Percentiles rank a stretch among this genome's conserved stretches.
phyloP scores from a whole-genome alignment of 1,284 basidiomycete species.

The Kalmanozyma brasiliensis region DNA sequence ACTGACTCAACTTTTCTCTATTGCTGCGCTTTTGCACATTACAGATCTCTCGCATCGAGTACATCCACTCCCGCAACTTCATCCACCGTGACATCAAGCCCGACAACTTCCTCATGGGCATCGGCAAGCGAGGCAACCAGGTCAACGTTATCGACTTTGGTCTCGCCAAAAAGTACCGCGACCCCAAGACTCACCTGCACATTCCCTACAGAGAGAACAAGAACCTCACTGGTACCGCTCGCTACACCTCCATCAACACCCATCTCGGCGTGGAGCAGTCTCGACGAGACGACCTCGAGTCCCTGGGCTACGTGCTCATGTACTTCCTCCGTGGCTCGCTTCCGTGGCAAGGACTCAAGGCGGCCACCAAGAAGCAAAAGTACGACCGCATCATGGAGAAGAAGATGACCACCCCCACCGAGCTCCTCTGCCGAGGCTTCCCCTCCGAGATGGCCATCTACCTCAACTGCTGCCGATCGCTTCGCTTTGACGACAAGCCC shows the following conservation, averaged over 20 bases:
- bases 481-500: constrained; percentile 68
- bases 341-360: constrained; percentile 68
- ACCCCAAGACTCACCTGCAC: constrained; percentile 98
- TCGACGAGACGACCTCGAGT: constrained; percentile 67
- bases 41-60: constrained; percentile 97
- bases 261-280: constrained; percentile 83
- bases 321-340: constrained; percentile 68
- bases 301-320: constrained; percentile 67
- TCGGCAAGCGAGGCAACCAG: constrained; percentile 98
- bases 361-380: constrained; percentile 69
- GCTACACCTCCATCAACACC: constrained; percentile 99
- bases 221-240: constrained; percentile 97
- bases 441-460: constrained; percentile 69
- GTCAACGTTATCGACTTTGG: constrained; percentile 99
- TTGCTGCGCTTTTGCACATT: not conserved
- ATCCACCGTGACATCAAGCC: constrained; percentile 99
- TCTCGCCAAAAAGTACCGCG: constrained; percentile 98
- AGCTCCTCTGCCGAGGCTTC: constrained; percentile 68
- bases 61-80: constrained; percentile 99
- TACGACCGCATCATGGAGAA: constrained; percentile 69
- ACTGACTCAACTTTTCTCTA: constrained; percentile 1
- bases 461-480: constrained; percentile 69
- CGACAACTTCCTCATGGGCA: constrained; percentile 99
- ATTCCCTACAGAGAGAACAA: constrained; percentile 99
- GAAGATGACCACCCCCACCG: constrained; percentile 69